phyloP scores from a whole-genome alignment of 1,284 basidiomycete species.

The Spongispora temasekensis region DNA sequence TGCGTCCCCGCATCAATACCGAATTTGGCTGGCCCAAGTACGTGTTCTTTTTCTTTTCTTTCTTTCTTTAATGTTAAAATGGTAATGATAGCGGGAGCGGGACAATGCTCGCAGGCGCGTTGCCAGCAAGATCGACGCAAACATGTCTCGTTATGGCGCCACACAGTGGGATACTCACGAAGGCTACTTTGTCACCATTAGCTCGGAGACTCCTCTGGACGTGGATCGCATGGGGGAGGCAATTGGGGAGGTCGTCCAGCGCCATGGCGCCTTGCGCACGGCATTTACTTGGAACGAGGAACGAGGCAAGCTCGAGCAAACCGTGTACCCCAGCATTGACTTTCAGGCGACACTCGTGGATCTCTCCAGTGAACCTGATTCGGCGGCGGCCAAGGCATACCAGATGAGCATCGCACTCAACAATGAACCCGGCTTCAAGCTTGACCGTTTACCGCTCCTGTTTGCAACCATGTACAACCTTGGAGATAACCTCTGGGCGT shows the following conservation, averaged over 20 bases:
- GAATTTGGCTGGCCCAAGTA: conserved; percentile 34
- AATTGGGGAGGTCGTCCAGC: conserved; percentile 22
- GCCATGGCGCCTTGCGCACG: conserved; percentile 31
- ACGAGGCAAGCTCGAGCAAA: conserved; percentile 27
- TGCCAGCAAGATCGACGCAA: conserved; percentile 22
- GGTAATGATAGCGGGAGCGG: conserved; percentile 16
- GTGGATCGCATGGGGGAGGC: conserved; percentile 26
- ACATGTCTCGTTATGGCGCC: conserved; percentile 29
- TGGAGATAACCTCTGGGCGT: conserved; percentile 23
- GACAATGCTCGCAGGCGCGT: conserved; percentile 23
- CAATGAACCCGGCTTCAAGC: conserved; percentile 24
- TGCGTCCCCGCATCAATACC: conserved; percentile 34
- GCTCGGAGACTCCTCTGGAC: conserved; percentile 24
- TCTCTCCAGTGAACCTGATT: conserved; percentile 24
- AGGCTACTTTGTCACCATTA: conserved; percentile 26
- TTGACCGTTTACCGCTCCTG: conserved; percentile 24
- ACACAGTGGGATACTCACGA: conserved; percentile 35
- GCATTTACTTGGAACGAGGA: conserved; percentile 30
- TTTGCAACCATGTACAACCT: conserved; percentile 27
- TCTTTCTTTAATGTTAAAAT: neutral
- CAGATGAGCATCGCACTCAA: conserved; percentile 29
- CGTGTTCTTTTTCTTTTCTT: neutral
- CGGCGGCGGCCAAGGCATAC: conserved; percentile 23
- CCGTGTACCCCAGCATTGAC: conserved; percentile 24
- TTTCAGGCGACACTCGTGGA: conserved; percentile 21